Evolutionary conservation across 441 rosid species (phyloP).

Genomic region (Syzygium syzygioides): DNA sequence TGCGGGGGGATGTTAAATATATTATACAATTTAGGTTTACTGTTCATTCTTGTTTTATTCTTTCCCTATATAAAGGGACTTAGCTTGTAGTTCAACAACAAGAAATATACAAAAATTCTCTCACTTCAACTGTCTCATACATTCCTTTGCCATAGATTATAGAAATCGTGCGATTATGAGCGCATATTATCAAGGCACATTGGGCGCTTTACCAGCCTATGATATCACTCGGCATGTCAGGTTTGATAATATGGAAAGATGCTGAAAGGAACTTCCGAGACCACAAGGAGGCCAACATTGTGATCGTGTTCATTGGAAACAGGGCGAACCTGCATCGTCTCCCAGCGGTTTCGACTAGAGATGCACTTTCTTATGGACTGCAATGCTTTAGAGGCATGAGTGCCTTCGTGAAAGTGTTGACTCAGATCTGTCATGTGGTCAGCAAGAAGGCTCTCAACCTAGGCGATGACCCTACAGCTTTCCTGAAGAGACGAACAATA

Average conservation of each 20-base stretch:
- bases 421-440: constrained; percentile 47
- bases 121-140: too few species aligned
- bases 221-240: constrained; percentile 55
- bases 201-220: constrained; percentile 48
- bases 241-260: constrained; percentile 52
- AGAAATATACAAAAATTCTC: too few species aligned
- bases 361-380: constrained; percentile 54
- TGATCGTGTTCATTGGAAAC: constrained; percentile 61
- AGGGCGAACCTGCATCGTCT: constrained; percentile 61
- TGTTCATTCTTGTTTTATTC: too few species aligned
- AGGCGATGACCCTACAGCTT: constrained; percentile 53
- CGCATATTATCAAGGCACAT: constrained; percentile 54
- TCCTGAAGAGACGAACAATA: constrained; percentile 55
- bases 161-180: constrained; percentile 63
- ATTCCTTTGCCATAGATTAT: not conserved
- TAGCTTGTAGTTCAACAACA: too few species aligned
- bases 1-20: too few species aligned
- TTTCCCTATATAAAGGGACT: too few species aligned
- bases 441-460: constrained; percentile 53
- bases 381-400: constrained; percentile 50
- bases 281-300: constrained; percentile 55
- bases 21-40: too few species aligned
- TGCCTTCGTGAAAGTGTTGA: constrained; percentile 48
- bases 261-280: constrained; percentile 50
- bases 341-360: constrained; percentile 47